phyloP scores from a whole-genome alignment of 139 green algal species.

The Tetratostichococcus sp. region DNA sequence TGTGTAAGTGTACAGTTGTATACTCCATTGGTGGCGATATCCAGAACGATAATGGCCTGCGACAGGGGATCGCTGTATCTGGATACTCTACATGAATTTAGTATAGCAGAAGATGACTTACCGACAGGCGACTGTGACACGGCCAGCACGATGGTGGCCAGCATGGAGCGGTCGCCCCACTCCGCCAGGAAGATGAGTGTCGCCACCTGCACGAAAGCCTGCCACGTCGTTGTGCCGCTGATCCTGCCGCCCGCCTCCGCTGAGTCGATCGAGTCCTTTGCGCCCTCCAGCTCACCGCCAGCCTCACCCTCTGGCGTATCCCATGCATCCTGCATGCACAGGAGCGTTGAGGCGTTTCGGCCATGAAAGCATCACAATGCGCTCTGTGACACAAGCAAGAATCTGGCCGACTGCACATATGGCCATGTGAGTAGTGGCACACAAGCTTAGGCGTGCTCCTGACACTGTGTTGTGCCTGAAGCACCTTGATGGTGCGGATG shows the following conservation, averaged over 20 bases:
- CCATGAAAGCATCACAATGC: too few relatives aligned
- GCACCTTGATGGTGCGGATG: slow-evolving; percentile 62
- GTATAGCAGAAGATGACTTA: neutral
- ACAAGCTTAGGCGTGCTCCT: too few relatives aligned
- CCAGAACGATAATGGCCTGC: too few relatives aligned
- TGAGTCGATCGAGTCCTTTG: slow-evolving; percentile 54
- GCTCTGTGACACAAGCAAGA: too few relatives aligned
- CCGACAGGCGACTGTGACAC: slow-evolving; percentile 81
- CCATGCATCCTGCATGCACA: slow-evolving; percentile 15
- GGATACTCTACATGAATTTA: too few relatives aligned
- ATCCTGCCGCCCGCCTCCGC: slow-evolving; percentile 33
- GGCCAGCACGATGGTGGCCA: slow-evolving; percentile 93
- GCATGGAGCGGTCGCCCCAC: slow-evolving; percentile 93
- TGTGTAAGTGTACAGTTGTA: too few relatives aligned
- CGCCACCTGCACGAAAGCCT: slow-evolving; percentile 51
- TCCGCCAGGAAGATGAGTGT: slow-evolving; percentile 92
- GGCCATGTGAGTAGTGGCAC: too few relatives aligned
- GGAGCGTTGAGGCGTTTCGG: too few relatives aligned
- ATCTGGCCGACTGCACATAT: neutral
- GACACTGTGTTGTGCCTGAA: too few relatives aligned
- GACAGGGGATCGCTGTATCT: too few relatives aligned
- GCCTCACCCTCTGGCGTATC: slow-evolving; percentile 3
- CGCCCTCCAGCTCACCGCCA: slow-evolving; percentile 71
- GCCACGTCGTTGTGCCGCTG: slow-evolving; percentile 2
- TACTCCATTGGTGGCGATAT: too few relatives aligned